Percentiles rank a stretch among this genome's conserved stretches.
Conservation (phyloP, 495 filamentous ascomycete genomes). For the Penicillium atrosanguineum region DNA sequence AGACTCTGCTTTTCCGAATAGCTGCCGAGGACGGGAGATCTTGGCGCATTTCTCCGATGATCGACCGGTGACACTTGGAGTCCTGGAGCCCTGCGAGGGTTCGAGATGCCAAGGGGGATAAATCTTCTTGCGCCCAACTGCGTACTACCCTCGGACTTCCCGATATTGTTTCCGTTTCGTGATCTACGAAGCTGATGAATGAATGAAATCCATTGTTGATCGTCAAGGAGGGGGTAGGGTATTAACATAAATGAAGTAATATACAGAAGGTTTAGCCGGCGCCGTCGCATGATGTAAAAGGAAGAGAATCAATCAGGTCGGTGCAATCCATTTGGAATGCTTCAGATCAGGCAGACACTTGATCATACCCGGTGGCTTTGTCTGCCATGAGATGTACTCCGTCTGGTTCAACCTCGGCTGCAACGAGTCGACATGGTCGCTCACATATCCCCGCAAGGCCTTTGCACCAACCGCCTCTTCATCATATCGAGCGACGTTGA, state of each 20-base stretch:
- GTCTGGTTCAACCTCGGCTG: slow-evolving; percentile 3
- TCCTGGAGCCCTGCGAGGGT: background rate
- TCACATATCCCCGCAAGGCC: slow-evolving; percentile 37
- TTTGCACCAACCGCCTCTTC: slow-evolving; percentile 36
- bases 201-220: background rate
- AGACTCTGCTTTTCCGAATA: background rate
- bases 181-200: background rate
- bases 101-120: slow-evolving; percentile 11
- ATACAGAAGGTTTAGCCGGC: background rate
- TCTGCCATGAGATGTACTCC: slow-evolving; percentile 23
- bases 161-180: background rate
- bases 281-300: too few relatives aligned
- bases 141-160: background rate
- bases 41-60: slow-evolving; percentile 1
- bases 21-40: background rate
- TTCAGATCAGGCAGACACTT: too few relatives aligned
- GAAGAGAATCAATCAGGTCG: background rate
- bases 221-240: background rate
- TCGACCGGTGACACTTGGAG: background rate
- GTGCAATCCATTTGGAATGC: background rate
- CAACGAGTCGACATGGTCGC: slow-evolving; percentile 18
- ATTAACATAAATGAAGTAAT: background rate
- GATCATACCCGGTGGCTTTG: background rate
- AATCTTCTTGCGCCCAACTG: slow-evolving; percentile 10
- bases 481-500: slow-evolving; percentile 48